These are phyloP conservation scores for Leccinum boreale DNA, from an alignment of 768 basidiomycete species.

Conservation along the genomic window DNA sequence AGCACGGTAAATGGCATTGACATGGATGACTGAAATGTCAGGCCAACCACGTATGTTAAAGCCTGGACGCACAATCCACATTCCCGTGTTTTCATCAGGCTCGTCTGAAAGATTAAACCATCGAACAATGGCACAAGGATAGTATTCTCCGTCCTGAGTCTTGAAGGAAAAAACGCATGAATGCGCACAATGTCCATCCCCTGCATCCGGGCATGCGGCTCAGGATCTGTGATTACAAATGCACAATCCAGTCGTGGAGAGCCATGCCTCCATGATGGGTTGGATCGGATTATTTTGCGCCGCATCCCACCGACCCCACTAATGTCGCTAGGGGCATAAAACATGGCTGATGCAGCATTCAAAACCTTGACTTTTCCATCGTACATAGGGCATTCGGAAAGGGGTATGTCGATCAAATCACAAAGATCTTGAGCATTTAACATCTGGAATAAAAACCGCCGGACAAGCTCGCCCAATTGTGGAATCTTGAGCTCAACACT, in stretches of 20 bases:
- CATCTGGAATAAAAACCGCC: neutral
- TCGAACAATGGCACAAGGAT: constrained; percentile 13
- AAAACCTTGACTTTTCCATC: neutral
- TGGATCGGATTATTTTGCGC: neutral
- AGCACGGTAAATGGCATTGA: constrained; percentile 11
- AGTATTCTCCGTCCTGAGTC: neutral
- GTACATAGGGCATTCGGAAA: neutral
- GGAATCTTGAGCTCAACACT: neutral
- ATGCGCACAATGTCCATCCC: neutral
- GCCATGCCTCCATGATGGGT: neutral
- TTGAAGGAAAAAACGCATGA: neutral
- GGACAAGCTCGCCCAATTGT: neutral
- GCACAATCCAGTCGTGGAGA: neutral
- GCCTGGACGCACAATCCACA: constrained; percentile 27
- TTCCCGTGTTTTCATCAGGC: constrained; percentile 23
- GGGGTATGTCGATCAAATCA: neutral
- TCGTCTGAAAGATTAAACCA: constrained; percentile 20
- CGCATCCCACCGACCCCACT: neutral
- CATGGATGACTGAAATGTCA: constrained; percentile 18
- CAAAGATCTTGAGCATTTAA: neutral
- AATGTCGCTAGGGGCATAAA: neutral
- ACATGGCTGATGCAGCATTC: neutral
- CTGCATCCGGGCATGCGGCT: neutral
- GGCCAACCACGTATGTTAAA: neutral
- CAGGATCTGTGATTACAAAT: neutral